Base-by-base conservation (phyloP, 306 rosid genomes). In the Corylus avellana region DNA sequence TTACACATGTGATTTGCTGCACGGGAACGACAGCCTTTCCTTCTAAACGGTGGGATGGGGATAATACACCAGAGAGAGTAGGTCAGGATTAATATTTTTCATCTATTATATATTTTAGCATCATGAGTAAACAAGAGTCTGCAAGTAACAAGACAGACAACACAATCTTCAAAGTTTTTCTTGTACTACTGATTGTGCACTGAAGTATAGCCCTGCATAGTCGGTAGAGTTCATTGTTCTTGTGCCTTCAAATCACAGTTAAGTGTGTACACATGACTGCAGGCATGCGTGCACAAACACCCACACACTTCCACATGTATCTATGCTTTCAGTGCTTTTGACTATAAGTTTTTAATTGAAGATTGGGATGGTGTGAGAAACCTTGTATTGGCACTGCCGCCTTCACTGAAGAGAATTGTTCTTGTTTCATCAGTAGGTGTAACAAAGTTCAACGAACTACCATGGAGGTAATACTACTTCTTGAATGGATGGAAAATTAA, bases 301-400 rank as follows among this genome's bases (percentile, higher is more conserved):
- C 35, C 56, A 37, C 32, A 14, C 13, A 32, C 46, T 8, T 16
- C 3, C 29, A 27, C n/a, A 3, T 55, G 22, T 8, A 47, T 25
- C 39, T 29, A 48, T 73, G 69, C 58, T 72, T 78, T 76, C 77
- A 4, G 2, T 48, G 50, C 16, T 71, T 84, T 61, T 79, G 69
- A 46, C 82, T 77, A 2, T 42, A 3, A 3, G 53, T 72, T 48
- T 56, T 81, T 79, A 69, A 77, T 81, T 84, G 88, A 85, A 94
- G 98, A 94, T 91, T 94, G 98, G 97, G 92, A 87, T 75, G 98
- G 98, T 78, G 97, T 90, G 84, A 94, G 87, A 83, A 94, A 94
- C 85, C 88, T 94, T 74, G 76, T 94, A 72, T 88, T 97, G 72
- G 91, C 88, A 56, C 79, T 94, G 79, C 97, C 97, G 80, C 79